A percentile compares a stretch with the other conserved stretches of the same genome.
Evolutionary conservation across 306 rosid genomes (phyloP).

Genomic region (Ormosia semicastrata): DNA sequence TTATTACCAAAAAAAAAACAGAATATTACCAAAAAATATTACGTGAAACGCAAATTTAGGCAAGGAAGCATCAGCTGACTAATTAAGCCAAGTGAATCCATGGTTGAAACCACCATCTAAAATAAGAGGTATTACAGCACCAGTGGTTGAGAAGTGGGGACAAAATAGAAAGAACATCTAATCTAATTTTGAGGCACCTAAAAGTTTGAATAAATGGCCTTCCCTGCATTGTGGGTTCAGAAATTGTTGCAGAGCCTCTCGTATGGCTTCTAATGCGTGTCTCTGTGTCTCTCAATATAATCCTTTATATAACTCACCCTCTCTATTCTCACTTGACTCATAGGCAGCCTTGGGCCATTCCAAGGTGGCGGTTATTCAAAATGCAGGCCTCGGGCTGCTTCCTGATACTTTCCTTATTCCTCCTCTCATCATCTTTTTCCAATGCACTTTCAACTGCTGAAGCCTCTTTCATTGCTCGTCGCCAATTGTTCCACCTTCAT

Average conservation of each 20-base stretch:
- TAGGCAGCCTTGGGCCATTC: slow-evolving; percentile 33
- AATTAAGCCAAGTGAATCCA: not conserved
- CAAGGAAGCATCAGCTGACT: not conserved
- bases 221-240: slow-evolving; percentile 6
- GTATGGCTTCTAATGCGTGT: not conserved
- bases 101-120: slow-evolving; percentile 24
- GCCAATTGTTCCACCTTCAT: slow-evolving; percentile 49
- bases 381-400: slow-evolving; percentile 37
- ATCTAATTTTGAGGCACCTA: slow-evolving; percentile 23
- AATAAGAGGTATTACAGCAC: slow-evolving; percentile 12
- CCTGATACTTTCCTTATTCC: slow-evolving; percentile 10
- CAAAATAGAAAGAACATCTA: not conserved
- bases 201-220: not conserved
- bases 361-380: slow-evolving; percentile 9
- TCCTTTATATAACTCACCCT: not conserved
- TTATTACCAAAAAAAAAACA: not conserved
- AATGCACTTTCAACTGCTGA: slow-evolving; percentile 50
- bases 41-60: slow-evolving; percentile 24
- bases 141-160: not conserved
- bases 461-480: slow-evolving; percentile 46
- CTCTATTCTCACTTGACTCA: not conserved
- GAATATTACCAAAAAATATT: not conserved
- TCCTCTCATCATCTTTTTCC: slow-evolving; percentile 15
- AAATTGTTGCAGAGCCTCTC: slow-evolving; percentile 35
- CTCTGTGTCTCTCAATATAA: slow-evolving; percentile 24